Evolutionary conservation across 1,284 basidiomycete species (phyloP).

Genomic region (Mycena sp.): DNA sequence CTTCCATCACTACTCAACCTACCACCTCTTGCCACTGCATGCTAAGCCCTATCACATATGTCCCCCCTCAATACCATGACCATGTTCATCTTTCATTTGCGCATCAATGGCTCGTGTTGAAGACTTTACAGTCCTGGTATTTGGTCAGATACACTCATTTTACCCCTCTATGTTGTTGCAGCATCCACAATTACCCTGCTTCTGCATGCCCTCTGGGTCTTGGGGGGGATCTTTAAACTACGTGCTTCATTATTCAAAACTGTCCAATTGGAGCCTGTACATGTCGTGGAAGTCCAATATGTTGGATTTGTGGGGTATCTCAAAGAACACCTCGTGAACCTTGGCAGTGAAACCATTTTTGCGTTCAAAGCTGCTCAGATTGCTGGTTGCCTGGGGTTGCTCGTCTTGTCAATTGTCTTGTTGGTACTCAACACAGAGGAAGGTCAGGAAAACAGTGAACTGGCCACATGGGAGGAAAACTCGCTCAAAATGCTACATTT

Average conservation of each 20-base stretch:
- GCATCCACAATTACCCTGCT: not conserved
- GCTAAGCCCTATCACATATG: too few relatives aligned
- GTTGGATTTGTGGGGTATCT: not conserved
- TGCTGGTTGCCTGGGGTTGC: conserved; percentile 7
- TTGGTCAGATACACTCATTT: conserved; percentile 7
- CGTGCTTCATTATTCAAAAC: conserved; percentile 1
- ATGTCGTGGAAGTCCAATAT: not conserved
- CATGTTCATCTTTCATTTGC: too few relatives aligned
- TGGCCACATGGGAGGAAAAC: too few relatives aligned
- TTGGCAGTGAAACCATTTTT: not conserved
- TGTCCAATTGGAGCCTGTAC: not conserved
- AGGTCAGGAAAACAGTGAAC: not conserved
- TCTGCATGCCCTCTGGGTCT: not conserved
- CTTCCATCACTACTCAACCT: too few relatives aligned
- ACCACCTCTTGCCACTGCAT: too few relatives aligned
- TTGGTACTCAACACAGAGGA: not conserved
- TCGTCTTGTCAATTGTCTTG: not conserved
- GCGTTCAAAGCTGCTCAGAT: conserved; percentile 5
- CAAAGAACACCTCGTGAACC: not conserved
- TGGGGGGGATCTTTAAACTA: not conserved
- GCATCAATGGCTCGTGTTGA: too few relatives aligned
- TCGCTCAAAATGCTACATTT: not conserved
- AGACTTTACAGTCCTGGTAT: too few relatives aligned
- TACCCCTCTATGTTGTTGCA: conserved; percentile 3
- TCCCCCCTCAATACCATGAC: too few relatives aligned